Evolutionary conservation across 208 protist species (phyloP).

Genomic region (Entamoeba dispar): DNA sequence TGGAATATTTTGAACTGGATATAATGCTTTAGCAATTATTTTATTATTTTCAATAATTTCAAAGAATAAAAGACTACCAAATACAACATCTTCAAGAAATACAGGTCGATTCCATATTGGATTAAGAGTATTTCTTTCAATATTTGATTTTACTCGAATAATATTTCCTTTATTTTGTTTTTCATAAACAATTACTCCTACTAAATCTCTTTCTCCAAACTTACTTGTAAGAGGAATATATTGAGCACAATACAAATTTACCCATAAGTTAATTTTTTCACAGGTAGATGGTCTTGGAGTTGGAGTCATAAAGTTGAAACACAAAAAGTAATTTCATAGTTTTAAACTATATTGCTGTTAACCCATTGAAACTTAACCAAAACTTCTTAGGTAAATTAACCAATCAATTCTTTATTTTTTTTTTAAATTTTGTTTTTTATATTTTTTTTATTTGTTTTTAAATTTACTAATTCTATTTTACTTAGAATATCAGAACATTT

Average conservation of each 20-base stretch:
- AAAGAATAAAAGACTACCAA: not conserved
- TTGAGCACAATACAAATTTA: not conserved
- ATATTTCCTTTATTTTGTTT: not conserved
- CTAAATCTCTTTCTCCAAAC: not conserved
- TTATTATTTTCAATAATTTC: not conserved
- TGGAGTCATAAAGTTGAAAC: too few species aligned
- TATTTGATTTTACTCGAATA: not conserved
- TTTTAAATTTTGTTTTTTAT: too few species aligned
- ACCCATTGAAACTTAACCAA: too few species aligned
- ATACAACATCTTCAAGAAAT: not conserved
- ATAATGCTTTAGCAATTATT: not conserved
- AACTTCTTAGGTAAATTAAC: too few species aligned
- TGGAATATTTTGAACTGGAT: not conserved
- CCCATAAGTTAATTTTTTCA: not conserved
- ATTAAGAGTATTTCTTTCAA: not conserved
- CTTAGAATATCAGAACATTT: too few species aligned
- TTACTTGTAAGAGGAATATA: not conserved
- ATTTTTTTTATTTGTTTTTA: too few species aligned
- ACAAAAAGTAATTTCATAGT: too few species aligned
- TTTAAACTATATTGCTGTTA: too few species aligned
- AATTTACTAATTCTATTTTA: too few species aligned
- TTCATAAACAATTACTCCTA: not conserved
- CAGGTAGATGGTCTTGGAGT: too few species aligned
- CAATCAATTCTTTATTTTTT: too few species aligned
- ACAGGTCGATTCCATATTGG: not conserved